Percentiles rank a stretch among this genome's conserved stretches.
Conservation (phyloP, 768 basidiomycete species). For the Termitomyces sp. region DNA sequence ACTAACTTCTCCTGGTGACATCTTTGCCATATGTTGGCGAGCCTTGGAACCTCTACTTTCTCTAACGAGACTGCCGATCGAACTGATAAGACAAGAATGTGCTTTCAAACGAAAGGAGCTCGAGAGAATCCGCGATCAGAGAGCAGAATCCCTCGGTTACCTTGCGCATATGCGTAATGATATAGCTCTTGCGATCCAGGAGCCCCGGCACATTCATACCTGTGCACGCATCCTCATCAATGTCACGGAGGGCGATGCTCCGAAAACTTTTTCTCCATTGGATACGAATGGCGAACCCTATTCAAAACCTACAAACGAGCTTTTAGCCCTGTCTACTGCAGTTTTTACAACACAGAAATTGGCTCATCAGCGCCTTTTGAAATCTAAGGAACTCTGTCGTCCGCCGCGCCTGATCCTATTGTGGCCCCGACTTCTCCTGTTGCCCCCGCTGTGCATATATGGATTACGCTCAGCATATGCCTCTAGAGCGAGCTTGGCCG, state of each 20-base stretch:
- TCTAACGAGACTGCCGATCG: slow-evolving; percentile 45
- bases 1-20: background rate
- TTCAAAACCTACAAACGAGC: slow-evolving; percentile 2
- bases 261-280: slow-evolving; percentile 8
- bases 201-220: slow-evolving; percentile 12
- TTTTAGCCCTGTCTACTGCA: slow-evolving; percentile 22
- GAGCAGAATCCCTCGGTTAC: slow-evolving; percentile 61
- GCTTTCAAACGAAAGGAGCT: slow-evolving; percentile 51
- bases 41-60: slow-evolving; percentile 17
- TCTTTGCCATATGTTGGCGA: slow-evolving; percentile 9
- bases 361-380: slow-evolving; percentile 24
- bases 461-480: slow-evolving; percentile 45
- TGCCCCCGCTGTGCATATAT: slow-evolving; percentile 65
- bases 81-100: slow-evolving; percentile 66
- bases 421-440: slow-evolving; percentile 79
- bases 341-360: slow-evolving; percentile 24
- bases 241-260: slow-evolving; percentile 16
- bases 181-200: slow-evolving; percentile 29
- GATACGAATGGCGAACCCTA: background rate
- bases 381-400: slow-evolving; percentile 41
- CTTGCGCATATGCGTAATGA: slow-evolving; percentile 50
- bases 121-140: slow-evolving; percentile 58
- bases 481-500: slow-evolving; percentile 52
- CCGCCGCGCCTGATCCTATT: slow-evolving; percentile 64
- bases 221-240: slow-evolving; percentile 14